Base-by-base conservation (phyloP, 1,139 yeast species). In the Lodderomyces orthopsilosis region DNA sequence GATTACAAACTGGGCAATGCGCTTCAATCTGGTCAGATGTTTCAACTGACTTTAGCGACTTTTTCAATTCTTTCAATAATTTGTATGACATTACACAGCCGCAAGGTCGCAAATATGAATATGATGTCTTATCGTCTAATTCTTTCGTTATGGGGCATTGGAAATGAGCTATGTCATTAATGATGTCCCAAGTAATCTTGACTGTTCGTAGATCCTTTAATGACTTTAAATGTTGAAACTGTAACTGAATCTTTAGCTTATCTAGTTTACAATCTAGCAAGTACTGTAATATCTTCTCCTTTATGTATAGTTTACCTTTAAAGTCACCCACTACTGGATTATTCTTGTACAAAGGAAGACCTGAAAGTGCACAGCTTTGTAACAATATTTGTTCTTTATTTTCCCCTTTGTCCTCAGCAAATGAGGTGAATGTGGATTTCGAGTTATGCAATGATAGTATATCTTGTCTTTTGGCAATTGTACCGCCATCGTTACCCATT, bases 291-390 rank as follows among this genome's bases (percentile, higher is more conserved):
- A 87, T 61, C 30, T 83, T 67, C 48, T 85, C 90, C 52, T 86
- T 87, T 51, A 82, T 77, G 59, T 78, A 86, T n/a, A 90, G 55
- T 28, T 69, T 61, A 0, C 97, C 97, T 46, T 66, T 66, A 57
- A 72, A 84, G 62, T 89, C 96, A 24, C 90, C 78, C 6, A 85
- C 87, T 2, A 88, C 66, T 4, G 63, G 87, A 7, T 46, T 48
- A 9, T 44, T 46, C 12, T 46, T 46, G 38, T 51, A 40, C 7
- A 71, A 50, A 1, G 68, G 61, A 12, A 63, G 53, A 7, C 64
- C 57, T 2, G 71, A 58, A 17, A 68, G 40, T 13, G 58, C 55
- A 49, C 77, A 71, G 23, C 37, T 39, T 10, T 39, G 41, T 23
- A 39, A 13, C 15, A 47, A 38, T 2, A 51, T 41, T 14, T 42